phyloP scores from a whole-genome alignment of 225 moss, liverwort and hornwort species.

The Sphagnum contortum region DNA sequence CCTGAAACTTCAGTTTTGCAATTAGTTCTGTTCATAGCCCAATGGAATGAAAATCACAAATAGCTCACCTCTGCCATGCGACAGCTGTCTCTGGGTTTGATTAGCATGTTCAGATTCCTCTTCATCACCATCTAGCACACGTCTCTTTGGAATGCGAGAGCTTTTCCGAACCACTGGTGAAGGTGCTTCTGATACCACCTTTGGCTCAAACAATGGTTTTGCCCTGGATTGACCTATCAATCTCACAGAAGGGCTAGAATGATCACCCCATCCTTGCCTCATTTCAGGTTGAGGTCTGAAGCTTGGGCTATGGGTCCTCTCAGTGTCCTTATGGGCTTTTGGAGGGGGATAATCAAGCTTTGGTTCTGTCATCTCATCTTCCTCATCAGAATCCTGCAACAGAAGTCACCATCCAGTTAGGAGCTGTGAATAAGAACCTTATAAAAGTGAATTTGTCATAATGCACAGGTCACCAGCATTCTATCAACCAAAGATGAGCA shows the following conservation, averaged over 20 bases:
- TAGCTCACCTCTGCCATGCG: conserved; percentile 22
- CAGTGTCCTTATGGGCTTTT: conserved; percentile 17
- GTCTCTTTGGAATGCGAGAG: conserved; percentile 86
- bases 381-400: conserved; percentile 88
- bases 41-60: background rate
- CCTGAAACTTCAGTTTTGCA: background rate
- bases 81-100: conserved; percentile 8
- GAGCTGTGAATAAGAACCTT: no score
- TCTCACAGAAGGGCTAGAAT: conserved; percentile 18
- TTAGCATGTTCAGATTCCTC: conserved; percentile 24
- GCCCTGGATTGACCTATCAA: conserved; percentile 15
- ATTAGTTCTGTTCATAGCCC: no score
- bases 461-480: no score
- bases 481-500: no score
- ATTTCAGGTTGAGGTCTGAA: conserved; percentile 12
- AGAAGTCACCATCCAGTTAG: no score
- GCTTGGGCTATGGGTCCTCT: conserved; percentile 13
- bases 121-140: conserved; percentile 64
- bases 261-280: conserved; percentile 22
- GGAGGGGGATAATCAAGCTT: conserved; percentile 26
- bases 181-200: conserved; percentile 16
- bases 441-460: no score
- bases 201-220: conserved; percentile 6
- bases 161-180: conserved; percentile 79
- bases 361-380: conserved; percentile 30